Evolutionary conservation across 768 basidiomycete genomes (phyloP).

Genomic region (Leccinellum luteum): DNA sequence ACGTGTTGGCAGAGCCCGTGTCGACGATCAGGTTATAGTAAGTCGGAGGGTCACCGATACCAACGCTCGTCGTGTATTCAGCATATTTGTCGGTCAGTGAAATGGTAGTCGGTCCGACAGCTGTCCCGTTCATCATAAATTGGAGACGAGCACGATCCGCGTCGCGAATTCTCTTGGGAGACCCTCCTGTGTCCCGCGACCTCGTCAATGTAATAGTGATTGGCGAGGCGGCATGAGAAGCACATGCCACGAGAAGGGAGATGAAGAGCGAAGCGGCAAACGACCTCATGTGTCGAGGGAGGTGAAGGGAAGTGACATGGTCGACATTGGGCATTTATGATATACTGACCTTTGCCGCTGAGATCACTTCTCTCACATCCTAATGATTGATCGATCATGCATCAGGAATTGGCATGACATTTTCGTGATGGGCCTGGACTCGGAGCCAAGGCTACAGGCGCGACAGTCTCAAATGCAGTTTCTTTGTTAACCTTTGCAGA

Average conservation of each 20-base stretch:
- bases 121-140: neutral
- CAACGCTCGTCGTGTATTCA: slow-evolving; percentile 22
- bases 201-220: slow-evolving; percentile 10
- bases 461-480: neutral
- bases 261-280: slow-evolving; percentile 3
- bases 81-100: slow-evolving; percentile 9
- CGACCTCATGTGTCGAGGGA: slow-evolving; percentile 10
- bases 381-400: neutral
- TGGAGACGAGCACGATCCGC: slow-evolving; percentile 16
- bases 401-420: neutral
- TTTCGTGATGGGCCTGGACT: neutral
- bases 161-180: slow-evolving; percentile 15
- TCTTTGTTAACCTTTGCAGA: neutral
- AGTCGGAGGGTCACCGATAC: slow-evolving; percentile 27
- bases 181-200: neutral
- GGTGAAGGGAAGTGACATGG: neutral
- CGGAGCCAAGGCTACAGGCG: neutral
- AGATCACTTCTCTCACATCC: too few species aligned
- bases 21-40: slow-evolving; percentile 31
- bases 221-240: slow-evolving; percentile 3
- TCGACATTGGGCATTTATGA: slow-evolving; percentile 2
- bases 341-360: too few species aligned
- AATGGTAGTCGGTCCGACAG: slow-evolving; percentile 5
- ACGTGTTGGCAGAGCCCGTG: slow-evolving; percentile 33
- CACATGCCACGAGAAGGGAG: slow-evolving; percentile 7